Base-by-base conservation (phyloP, 805 yeast genomes). In the Torulaspora quercuum region DNA sequence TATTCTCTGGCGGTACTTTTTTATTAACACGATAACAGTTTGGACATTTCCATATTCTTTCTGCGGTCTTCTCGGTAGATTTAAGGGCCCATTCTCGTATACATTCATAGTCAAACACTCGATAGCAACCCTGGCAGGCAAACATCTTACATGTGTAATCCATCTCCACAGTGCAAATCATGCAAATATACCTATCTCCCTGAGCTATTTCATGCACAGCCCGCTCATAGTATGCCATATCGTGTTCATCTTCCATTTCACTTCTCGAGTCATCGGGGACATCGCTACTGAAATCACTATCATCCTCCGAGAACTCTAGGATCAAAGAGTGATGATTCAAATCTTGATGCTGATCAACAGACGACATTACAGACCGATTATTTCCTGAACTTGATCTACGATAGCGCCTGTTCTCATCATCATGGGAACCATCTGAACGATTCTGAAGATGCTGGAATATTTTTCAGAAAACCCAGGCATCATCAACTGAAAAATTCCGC, bases 91-190 rank as follows among this genome's bases (percentile, higher is more conserved):
- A 92, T 46, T 81, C 86, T 33, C 74, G 65, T 29, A 88, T 82
- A 64, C 98, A 90, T 9, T 77, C 79, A 29, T 87, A 67, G 56
- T 90, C 96, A 55, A 86, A 90, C 1, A 83, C 95, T 41, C 97
- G 68, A 53, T 65, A 82, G 57, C 98, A 90, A 17, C 69, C 65
- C 6, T 63, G 58, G 57, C 98, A 90, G 5, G 87, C 73, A 92
- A 95, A 92, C 36, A 88, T 69, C 29, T 69, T 64, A 14, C 88
- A 78, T 8, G 67, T 62, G 3, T 75, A 68, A 34, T 79, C 85
- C 42, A 90, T 72, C 45, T 86, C 90, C 23, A 83, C 80, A 0
- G 95, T 84, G 61, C 98, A 90, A 8, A 90, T 86, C 57, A 90
- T 68, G 62, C 98, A 90, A 1, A 76, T 72, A 53, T 90, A 89